Evolutionary conservation across 805 yeast species (phyloP).

Genomic region (Scheffersomyces coipomensis): DNA sequence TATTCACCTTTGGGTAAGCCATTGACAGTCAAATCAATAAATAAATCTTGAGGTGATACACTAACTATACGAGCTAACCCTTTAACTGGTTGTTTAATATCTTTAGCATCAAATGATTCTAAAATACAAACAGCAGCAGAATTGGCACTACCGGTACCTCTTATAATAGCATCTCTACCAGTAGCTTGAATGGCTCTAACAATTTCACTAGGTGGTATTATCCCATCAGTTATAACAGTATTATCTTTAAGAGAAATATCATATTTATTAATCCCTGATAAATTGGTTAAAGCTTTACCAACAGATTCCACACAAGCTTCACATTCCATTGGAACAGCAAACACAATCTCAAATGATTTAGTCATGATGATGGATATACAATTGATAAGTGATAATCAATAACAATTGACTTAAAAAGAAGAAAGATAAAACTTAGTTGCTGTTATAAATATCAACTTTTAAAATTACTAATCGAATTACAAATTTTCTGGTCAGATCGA

Average conservation of each 20-base stretch:
- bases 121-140: constrained; percentile 89
- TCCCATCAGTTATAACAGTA: constrained; percentile 66
- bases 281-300: constrained; percentile 45
- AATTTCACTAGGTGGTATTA: constrained; percentile 72
- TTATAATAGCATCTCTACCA: constrained; percentile 86
- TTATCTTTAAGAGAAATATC: constrained; percentile 59
- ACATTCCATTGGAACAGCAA: constrained; percentile 86
- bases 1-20: constrained; percentile 69
- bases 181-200: constrained; percentile 65
- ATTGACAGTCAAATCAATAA: constrained; percentile 76
- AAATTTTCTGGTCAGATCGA: too few relatives aligned
- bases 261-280: constrained; percentile 50
- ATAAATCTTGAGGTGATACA: constrained; percentile 49
- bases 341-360: constrained; percentile 56
- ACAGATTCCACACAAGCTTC: constrained; percentile 66
- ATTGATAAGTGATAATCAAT: too few relatives aligned
- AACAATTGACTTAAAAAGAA: too few relatives aligned
- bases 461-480: too few relatives aligned
- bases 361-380: too few relatives aligned
- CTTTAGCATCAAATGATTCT: constrained; percentile 61
- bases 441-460: too few relatives aligned
- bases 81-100: constrained; percentile 58
- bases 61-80: constrained; percentile 87
- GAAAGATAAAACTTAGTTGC: too few relatives aligned
- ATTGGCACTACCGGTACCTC: constrained; percentile 87